phyloP scores from a whole-genome alignment of 352 stramenopile genomes.

The Peronospora farinosa region DNA sequence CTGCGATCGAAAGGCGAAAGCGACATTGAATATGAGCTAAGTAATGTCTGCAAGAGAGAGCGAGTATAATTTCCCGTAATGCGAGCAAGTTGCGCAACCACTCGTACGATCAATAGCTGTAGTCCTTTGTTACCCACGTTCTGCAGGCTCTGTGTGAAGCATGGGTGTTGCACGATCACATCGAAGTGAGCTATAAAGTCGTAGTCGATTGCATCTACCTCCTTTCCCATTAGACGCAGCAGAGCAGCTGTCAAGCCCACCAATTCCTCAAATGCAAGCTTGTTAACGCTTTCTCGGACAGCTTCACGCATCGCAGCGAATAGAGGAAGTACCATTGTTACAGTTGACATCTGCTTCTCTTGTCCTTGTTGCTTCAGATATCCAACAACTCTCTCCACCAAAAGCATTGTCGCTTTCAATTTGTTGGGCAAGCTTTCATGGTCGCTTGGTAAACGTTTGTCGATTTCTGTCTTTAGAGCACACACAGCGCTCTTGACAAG shows the following conservation, averaged over 20 bases:
- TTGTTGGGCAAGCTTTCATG: neutral
- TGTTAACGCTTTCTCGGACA: conserved; percentile 10
- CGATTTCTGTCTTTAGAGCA: conserved; percentile 11
- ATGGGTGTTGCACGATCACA: conserved; percentile 23
- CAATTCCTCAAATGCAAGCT: conserved; percentile 27
- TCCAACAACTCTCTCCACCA: conserved; percentile 14
- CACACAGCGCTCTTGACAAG: conserved; percentile 20
- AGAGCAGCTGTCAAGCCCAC: conserved; percentile 31
- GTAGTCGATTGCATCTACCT: conserved; percentile 19
- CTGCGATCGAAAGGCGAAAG: conserved; percentile 51
- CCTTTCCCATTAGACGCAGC: conserved; percentile 26
- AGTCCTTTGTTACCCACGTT: conserved; percentile 10
- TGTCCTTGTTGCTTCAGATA: conserved; percentile 11
- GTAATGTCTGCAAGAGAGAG: conserved; percentile 50
- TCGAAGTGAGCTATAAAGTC: conserved; percentile 37
- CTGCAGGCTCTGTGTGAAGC: conserved; percentile 29
- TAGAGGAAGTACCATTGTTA: conserved; percentile 22
- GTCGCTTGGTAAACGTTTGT: neutral
- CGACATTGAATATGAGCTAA: conserved; percentile 65
- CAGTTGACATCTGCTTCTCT: conserved; percentile 7
- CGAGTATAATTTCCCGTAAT: conserved; percentile 39
- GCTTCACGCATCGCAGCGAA: conserved; percentile 21
- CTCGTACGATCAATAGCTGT: conserved; percentile 32
- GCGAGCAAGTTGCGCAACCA: conserved; percentile 39
- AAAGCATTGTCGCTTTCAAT: conserved; percentile 16